These are phyloP conservation scores for Metarhizium humberi DNA, from an alignment of 2,329 filamentous ascomycete genomes.

Conservation along the genomic window DNA sequence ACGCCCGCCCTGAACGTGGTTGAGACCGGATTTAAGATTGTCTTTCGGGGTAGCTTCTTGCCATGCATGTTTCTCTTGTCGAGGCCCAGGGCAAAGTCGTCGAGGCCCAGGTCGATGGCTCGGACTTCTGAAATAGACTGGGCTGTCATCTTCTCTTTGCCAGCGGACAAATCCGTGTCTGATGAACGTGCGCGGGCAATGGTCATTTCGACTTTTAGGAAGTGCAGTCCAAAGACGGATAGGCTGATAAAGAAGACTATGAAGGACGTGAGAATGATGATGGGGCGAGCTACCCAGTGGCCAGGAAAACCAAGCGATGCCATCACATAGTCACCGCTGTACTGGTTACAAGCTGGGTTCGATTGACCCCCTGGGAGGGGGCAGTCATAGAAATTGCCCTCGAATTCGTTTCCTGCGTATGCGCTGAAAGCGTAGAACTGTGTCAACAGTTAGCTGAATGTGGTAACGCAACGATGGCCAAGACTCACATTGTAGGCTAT, in stretches of 20 bases:
- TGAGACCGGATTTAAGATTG: conserved; percentile 58
- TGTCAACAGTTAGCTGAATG: conserved; percentile 9
- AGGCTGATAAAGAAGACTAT: conserved; percentile 52
- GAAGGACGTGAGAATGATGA: conserved; percentile 53
- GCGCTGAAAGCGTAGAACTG: conserved; percentile 65
- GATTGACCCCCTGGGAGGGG: conserved; percentile 50
- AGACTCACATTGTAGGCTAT: conserved; percentile 19
- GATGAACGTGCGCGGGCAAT: conserved; percentile 53
- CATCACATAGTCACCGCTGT: conserved; percentile 62
- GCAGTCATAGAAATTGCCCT: conserved; percentile 64
- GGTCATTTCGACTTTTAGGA: conserved; percentile 57
- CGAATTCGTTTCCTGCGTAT: conserved; percentile 63
- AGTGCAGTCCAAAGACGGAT: conserved; percentile 53
- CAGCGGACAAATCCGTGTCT: conserved; percentile 54
- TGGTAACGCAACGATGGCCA: background rate
- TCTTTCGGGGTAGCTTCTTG: conserved; percentile 41
- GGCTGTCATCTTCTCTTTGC: conserved; percentile 59
- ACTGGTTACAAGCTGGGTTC: conserved; percentile 58
- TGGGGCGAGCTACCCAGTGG: conserved; percentile 59
- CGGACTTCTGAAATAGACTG: conserved; percentile 43
- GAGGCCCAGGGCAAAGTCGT: conserved; percentile 54
- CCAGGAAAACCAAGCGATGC: conserved; percentile 56
- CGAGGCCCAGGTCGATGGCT: conserved; percentile 55
- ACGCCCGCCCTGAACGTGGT: conserved; percentile 58
- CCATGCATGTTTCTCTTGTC: conserved; percentile 49